These are phyloP conservation scores for Kwoniella pini DNA, from an alignment of 768 basidiomycete genomes.

Conservation along the genomic window DNA sequence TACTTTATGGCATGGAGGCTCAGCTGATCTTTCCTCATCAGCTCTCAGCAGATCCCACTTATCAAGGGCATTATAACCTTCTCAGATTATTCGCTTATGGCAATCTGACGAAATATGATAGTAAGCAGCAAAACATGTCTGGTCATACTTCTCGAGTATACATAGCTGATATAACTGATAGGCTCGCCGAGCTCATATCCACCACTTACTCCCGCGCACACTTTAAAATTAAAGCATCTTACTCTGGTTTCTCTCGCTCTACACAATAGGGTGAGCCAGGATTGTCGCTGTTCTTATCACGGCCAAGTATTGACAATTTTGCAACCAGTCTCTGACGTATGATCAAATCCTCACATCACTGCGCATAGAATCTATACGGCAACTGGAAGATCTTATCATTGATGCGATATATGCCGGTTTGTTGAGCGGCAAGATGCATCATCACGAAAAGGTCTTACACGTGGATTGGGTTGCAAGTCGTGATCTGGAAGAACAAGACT, in stretches of 20 bases:
- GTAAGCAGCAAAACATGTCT: slow-evolving; percentile 59
- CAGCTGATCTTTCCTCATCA: no score
- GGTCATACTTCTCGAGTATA: neutral
- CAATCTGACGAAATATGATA: slow-evolving; percentile 78
- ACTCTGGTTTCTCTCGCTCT: slow-evolving; percentile 82
- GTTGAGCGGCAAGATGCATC: slow-evolving; percentile 87
- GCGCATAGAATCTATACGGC: slow-evolving; percentile 75
- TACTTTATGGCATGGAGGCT: no score
- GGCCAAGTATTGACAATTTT: no score
- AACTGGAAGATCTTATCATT: slow-evolving; percentile 94
- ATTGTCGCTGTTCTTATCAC: no score
- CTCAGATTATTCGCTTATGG: slow-evolving; percentile 87
- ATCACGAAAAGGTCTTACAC: slow-evolving; percentile 83
- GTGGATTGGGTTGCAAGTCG: slow-evolving; percentile 90
- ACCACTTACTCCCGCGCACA: slow-evolving; percentile 69
- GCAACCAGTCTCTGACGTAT: slow-evolving; percentile 84
- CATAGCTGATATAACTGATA: neutral
- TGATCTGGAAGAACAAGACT: slow-evolving; percentile 61
- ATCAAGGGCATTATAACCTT: slow-evolving; percentile 65
- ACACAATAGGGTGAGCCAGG: slow-evolving; percentile 67
- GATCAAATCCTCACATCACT: slow-evolving; percentile 68
- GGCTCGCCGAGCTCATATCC: slow-evolving; percentile 59
- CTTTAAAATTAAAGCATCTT: slow-evolving; percentile 86
- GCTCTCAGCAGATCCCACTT: slow-evolving; percentile 69
- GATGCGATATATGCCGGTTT: slow-evolving; percentile 92